A percentile compares a stretch with the other conserved stretches of the same genome.
phyloP scores from a whole-genome alignment of 208 protist species.

The Lotmaria passim region DNA sequence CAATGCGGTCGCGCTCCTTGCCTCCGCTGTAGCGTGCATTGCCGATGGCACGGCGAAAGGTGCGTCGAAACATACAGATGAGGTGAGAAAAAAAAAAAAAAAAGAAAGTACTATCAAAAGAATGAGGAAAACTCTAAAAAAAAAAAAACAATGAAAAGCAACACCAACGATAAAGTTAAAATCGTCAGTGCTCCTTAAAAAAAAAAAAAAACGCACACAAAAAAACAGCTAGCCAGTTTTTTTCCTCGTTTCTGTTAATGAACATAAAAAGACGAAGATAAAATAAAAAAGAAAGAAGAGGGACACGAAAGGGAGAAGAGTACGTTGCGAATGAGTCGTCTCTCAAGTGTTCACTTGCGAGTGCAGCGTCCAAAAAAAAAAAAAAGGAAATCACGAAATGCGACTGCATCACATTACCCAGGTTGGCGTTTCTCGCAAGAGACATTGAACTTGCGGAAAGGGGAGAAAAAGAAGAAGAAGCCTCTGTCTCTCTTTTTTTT shows the following conservation, averaged over 20 bases:
- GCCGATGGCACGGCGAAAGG: constrained; percentile 29
- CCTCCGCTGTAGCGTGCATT: constrained; percentile 52
- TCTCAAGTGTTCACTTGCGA: too few species aligned
- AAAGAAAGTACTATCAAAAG: not conserved
- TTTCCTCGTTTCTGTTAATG: too few species aligned
- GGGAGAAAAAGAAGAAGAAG: too few species aligned
- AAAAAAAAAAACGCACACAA: constrained; percentile 4
- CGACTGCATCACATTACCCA: too few species aligned
- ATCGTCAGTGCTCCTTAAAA: not conserved
- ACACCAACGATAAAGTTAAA: not conserved
- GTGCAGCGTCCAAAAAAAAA: too few species aligned
- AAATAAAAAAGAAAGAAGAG: constrained; percentile 8
- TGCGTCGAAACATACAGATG: constrained; percentile 56
- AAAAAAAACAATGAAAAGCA: constrained; percentile 7
- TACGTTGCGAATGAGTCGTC: too few species aligned
- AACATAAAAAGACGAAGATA: too few species aligned
- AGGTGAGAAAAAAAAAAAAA: not conserved
- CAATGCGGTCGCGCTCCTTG: constrained; percentile 66
- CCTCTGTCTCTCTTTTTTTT: too few species aligned
- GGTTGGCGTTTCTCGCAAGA: too few species aligned
- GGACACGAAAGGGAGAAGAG: constrained; percentile 4
- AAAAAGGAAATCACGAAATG: too few species aligned
- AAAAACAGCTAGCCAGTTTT: constrained; percentile 4
- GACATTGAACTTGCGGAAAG: too few species aligned
- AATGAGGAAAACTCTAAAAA: not conserved